Evolutionary conservation across 495 filamentous ascomycete species (phyloP), one percentile per base, ranked within the genome.

Genomic region (Aspergillus carlsbadensis): DNA sequence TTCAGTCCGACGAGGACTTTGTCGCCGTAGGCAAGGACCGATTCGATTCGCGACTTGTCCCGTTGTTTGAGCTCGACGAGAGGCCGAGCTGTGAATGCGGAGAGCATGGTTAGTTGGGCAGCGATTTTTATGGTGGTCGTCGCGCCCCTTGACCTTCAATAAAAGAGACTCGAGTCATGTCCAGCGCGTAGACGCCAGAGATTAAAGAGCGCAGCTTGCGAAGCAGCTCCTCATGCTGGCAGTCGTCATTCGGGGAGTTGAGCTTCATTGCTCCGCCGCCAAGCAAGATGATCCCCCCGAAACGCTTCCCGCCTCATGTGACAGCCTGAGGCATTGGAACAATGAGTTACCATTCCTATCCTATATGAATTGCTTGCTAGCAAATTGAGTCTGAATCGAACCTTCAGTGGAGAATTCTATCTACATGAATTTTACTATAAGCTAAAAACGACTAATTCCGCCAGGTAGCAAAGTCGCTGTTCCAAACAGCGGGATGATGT

Each of bases 1-100:
- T 89, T 93, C 54, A 98, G 77, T 36, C 94, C 94, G 44, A 96
- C 90, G 37, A 98, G 84, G 20, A 99, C 80, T 48, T 92, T 84
- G 64, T 98, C 93, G 59, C 91, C 91, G 73, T 96, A 91, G 58
- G 94, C 89, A 35, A 97, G 81, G 54, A 98, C 87, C 5, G 89
- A 90, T 72, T 98, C 93, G 69, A 99, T 96, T 80, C 85, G 90
- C 44, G 89, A 95, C 75, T 92, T 96, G 81, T 98, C 94, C 66
- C 91, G 86, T 65, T 85, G 85, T 75, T 88, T 92, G 58, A 99
- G 87, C 87, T 99, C 94, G 79, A 97, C 87, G 65, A 98, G 89
- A 59, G 95, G 89, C 67, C 89, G 89, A 80, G 94, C 91, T 61
- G 87, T 93, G 76, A 99, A 98, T 71, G 95, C 93, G 76, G 94